Base-by-base conservation (phyloP, 441 rosid genomes). In the Adansonia rubrostipa region DNA sequence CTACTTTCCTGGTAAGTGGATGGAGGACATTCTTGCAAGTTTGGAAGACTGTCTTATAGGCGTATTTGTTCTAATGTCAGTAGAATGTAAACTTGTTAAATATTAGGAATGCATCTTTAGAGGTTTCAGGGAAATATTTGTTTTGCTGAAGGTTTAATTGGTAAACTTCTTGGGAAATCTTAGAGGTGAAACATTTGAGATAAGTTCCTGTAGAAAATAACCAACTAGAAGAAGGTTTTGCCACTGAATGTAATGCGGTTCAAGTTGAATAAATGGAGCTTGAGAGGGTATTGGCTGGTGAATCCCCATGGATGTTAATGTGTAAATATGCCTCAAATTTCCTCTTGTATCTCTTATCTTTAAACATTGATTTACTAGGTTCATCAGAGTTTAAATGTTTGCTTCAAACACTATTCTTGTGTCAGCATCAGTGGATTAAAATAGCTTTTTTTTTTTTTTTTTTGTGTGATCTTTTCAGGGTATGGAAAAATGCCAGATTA, bases 1-100 rank as follows among this genome's bases (percentile, higher is more conserved):
- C 83, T 92, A 90, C 85, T 92, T 92, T 79, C 96, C 96, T 62
- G 96, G 96, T 77, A 87, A 82, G 90, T 87, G 61, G 20, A 22
- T 22, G 73, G 40, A 11, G 13, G 19, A 13, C 20, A 48, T 22
- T 48, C 9, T 42, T 65, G 50, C 50, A n/a, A 36, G 24, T 40
- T 40, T n/a, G 24, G 70, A 9, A 60, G 65, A 9, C 10, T 60
- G 65, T n/a, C n/a, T 24, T 56, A 20, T 56, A 56, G 60, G 42
- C 36, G 42, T 61, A 61, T 61, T 61, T 61, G 8, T 24, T 36
- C 33, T 13, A 9, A 28, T 15, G 11, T 10, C n/a, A 61, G 33
- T 28, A 28, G 33, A 28, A 28, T 28, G 33, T 28, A 28, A 28
- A 28, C 33, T 2, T 28, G 33, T 28, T 28, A 28, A 28, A 28